Evolutionary conservation across 805 yeast species (phyloP), one percentile per base, ranked within the genome.

Genomic region (Sungouiozyma ichnusensis): DNA sequence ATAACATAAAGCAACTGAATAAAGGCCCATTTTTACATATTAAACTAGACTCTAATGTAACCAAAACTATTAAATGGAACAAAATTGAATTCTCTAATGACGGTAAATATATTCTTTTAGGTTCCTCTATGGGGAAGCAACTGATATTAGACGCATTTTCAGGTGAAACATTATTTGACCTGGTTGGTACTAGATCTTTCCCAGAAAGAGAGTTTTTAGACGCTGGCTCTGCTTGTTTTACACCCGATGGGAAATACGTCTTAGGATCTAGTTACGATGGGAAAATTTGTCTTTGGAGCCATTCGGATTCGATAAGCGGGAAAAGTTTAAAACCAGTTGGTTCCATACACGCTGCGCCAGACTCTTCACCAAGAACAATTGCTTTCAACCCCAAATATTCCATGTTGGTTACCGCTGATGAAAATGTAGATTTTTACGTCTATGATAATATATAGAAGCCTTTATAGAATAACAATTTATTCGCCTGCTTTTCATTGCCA

Each of bases 31-130:
- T 76, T 53, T 49, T 66, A 5, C 62, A 69, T 2, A 67, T 72
- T 38, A 59, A 64, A 14, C 61, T 73, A 6, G 67, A 69, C 27
- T 37, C 44, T 17, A 34, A 15, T 19, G 33, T 32, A n/a, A 16
- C 20, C 4, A 47, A 48, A 4, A 64, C 61, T 37, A 24, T 24
- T 24, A 64, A 38, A 50, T 81, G 88, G 81, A 70, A 71, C 27
- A 79, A 78, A 50, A 46, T 85, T 17, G 94, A 85, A 58, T 85
- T 87, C 57, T 77, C 94, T 11, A 85, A 85, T 54, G 79, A 78
- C 54, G 88, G 88, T 19, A 79, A 78, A 51, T 65, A 68, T 45
- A 48, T 88, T 6, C 62, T 85, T 7, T 59, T 86, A 2, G 73
- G 76, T 3, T 69, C 79, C 2, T 73, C 79, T 4, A 71, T 71